Evolutionary conservation across 1,284 basidiomycete species (phyloP), one percentile per base, ranked within the genome.

Genomic region (Cryptococcus wingfieldii): DNA sequence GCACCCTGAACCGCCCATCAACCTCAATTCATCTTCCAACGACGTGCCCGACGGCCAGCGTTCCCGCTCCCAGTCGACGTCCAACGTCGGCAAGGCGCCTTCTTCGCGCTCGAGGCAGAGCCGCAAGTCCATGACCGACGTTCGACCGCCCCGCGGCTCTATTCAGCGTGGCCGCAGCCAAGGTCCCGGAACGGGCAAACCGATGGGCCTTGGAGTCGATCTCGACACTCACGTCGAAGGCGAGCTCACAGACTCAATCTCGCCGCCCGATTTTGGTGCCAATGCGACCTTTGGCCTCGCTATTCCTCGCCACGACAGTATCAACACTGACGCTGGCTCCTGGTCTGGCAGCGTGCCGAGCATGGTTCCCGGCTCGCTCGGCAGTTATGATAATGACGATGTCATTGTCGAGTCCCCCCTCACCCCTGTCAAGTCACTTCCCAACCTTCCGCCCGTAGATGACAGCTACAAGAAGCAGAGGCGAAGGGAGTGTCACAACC

Each of bases 401-500:
- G 57, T 54, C 10, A 55, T 63, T 5, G 57, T 68, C 16, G 64
- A 67, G 19, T 70, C 68, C 52, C 72, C 70, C 1, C 59, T 72
- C 18, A 71, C 72, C 1, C 70, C 72, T 0, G 66, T 66, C 23
- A 66, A 64, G 39, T 59, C 56, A 5, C 55, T 68, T 4, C 55
- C 61, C 2, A 12, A 43, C 6, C 49, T 66, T 5, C 31, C 5
- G 2, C 9, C 8, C 8, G 39, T 64, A 2, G 65, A 69, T 18
- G 72, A 74, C 23, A 55, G 61, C 10, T 64, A 47, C 55, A 67
- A 70, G 58, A 72, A 71, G 53, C 70, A 71, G 52, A 60, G 70
- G 8, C 59, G 72, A 13, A 64, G 72, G n/a, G 70, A 75, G 52
- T 74, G 70, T 37, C 74, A 76, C 61, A 76, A 76, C 47, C 71